Evolutionary conservation across 225 moss, liverwort and hornwort genomes (phyloP).

Genomic region (Polytrichum formosum): DNA sequence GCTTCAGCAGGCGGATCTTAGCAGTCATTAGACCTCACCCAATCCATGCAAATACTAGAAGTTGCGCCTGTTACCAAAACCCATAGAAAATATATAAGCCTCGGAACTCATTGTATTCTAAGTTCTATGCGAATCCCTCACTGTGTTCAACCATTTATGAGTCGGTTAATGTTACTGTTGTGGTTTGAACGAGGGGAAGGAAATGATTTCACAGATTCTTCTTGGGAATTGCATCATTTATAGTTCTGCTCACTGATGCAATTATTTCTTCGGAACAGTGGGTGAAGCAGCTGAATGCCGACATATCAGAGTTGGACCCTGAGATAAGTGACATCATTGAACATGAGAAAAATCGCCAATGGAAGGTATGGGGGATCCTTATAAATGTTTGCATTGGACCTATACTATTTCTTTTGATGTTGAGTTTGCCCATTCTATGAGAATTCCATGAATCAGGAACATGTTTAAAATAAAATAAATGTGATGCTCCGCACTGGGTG

Average conservation of each 20-base stretch:
- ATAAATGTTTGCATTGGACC: background rate
- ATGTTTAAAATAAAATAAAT: no score
- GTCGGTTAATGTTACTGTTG: background rate
- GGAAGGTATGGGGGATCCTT: slow-evolving; percentile 41
- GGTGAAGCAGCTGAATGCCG: slow-evolving; percentile 62
- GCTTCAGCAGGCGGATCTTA: no score
- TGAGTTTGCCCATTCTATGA: background rate
- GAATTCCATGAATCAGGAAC: no score
- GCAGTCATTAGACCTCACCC: no score
- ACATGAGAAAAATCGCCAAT: slow-evolving; percentile 81
- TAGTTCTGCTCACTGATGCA: background rate
- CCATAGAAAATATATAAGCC: no score
- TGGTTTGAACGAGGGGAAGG: background rate
- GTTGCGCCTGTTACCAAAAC: no score
- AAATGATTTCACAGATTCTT: background rate
- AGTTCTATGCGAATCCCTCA: no score
- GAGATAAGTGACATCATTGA: slow-evolving; percentile 79
- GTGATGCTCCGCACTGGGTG: no score
- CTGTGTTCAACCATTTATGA: no score
- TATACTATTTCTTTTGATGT: background rate
- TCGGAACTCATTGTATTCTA: no score
- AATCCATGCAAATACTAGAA: no score
- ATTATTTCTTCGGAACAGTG: slow-evolving; percentile 31
- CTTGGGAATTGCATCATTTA: background rate
- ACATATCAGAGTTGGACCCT: slow-evolving; percentile 52